Conservation (phyloP, 169 alveolate genomes). For the Perkinsus marinus region DNA sequence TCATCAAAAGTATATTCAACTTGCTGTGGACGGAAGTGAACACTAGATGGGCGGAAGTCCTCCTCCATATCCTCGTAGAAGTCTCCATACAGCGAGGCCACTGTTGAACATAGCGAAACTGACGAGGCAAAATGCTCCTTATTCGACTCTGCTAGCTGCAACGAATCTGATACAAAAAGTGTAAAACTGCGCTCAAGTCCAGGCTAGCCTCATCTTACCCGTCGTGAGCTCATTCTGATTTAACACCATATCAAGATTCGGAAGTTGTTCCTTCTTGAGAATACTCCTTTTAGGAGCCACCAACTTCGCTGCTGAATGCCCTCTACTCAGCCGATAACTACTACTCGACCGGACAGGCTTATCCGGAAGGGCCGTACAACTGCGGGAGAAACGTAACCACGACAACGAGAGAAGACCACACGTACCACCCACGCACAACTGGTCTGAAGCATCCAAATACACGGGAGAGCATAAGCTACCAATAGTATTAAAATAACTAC, state of each 20-base stretch:
- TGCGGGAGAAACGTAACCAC: neutral
- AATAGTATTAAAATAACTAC: neutral
- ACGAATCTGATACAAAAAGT: neutral
- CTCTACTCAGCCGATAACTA: neutral
- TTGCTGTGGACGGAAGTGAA: neutral
- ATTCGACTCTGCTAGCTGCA: neutral
- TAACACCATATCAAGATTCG: neutral
- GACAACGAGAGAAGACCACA: neutral
- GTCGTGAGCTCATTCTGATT: neutral
- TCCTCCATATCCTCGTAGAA: neutral
- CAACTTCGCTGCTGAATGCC: neutral
- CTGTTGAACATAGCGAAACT: neutral
- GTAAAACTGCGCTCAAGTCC: neutral
- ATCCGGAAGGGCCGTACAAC: neutral
- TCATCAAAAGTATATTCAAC: neutral
- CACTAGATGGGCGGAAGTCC: neutral
- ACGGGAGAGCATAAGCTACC: neutral
- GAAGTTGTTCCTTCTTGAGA: neutral
- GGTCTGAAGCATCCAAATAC: neutral
- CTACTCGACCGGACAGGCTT: neutral
- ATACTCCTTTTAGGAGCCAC: neutral
- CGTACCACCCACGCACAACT: neutral
- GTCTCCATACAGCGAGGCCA: neutral
- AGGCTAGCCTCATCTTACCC: neutral
- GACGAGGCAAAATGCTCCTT: neutral